Evolutionary conservation across 108 stramenopile species (phyloP), one percentile per base, ranked within the genome.

Genomic region (Pseudonitzschia delicatissima): DNA sequence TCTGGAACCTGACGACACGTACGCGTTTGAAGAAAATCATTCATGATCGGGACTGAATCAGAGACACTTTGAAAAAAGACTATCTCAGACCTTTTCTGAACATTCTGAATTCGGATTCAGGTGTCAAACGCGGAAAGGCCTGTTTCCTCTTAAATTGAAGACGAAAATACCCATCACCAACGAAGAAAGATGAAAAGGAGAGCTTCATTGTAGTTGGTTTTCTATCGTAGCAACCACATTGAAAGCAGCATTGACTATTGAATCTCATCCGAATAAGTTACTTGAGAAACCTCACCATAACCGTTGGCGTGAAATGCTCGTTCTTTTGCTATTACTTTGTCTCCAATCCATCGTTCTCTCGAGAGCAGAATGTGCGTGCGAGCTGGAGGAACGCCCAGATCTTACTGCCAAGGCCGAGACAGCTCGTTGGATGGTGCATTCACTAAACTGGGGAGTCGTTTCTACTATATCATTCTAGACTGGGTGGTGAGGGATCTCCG

Each of bases 381-480:
- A 37, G 49, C 37, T 76, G 13, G 2, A 40, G 8, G 33, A 59
- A 27, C 75, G 67, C 6, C 80, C 80, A 25, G 66, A 72, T 52
- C 34, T 50, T 8, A 2, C 28, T 2, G 47, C 76, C 51, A 81
- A 81, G 69, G 80, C 72, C 33, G 13, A 45, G 45, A 73, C 76
- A n/a, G 80, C 80, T 47, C 60, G 84, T 4, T 85, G 84, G 84
- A 80, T 85, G 84, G 80, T 78, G 4, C 81, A 82, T 64, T 73
- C 77, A 1, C 60, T 81, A 15, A 66, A 81, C 57, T 85, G 80
- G 79, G 84, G 84, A 4, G 75, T 78, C 17, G 52, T 85, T 8
- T 62, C 73, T 5, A 82, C 84, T 0, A 77, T 78, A 35, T 77
- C 75, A 0, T 53, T 71, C 28, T 61, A 75, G 9, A 21, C 79